Conservation (phyloP, 768 basidiomycete species). For the Grammothele lineata region DNA sequence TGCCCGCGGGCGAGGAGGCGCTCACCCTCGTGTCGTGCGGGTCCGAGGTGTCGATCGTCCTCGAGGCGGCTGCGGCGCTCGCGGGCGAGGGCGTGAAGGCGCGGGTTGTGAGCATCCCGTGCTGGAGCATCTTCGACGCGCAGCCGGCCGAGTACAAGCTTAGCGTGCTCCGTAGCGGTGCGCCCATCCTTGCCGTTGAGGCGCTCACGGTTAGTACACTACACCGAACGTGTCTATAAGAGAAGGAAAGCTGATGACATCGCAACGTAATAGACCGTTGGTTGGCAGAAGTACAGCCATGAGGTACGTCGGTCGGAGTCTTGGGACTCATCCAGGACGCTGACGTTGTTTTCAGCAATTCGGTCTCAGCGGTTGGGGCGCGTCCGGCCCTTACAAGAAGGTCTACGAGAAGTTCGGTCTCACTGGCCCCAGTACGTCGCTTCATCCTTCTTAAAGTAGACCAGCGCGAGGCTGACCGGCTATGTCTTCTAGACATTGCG, state of each 20-base stretch:
- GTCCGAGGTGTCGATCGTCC: constrained; percentile 82
- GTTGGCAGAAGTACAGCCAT: constrained; percentile 89
- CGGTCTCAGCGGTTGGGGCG: constrained; percentile 74
- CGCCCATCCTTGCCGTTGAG: constrained; percentile 87
- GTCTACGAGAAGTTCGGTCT: constrained; percentile 91
- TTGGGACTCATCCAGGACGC: constrained; percentile 13
- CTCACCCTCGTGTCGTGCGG: constrained; percentile 88
- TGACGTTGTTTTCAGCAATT: no score
- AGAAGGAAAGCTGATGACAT: background rate
- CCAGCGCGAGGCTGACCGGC: no score
- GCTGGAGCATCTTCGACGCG: constrained; percentile 83
- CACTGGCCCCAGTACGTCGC: constrained; percentile 62
- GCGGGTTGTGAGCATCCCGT: constrained; percentile 84
- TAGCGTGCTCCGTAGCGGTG: constrained; percentile 83
- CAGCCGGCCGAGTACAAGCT: constrained; percentile 78
- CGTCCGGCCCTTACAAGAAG: constrained; percentile 85
- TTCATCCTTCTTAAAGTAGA: background rate
- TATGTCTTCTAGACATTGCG: constrained; percentile 59
- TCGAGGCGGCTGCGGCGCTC: constrained; percentile 83
- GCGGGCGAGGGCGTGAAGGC: constrained; percentile 73
- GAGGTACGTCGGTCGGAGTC: constrained; percentile 49
- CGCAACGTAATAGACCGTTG: constrained; percentile 46
- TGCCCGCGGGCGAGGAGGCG: constrained; percentile 70
- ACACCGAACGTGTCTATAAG: background rate
- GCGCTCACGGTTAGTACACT: constrained; percentile 53